Percentiles rank a stretch among this genome's conserved stretches.
phyloP scores from a whole-genome alignment of 1,139 yeast genomes.

The Hemisphaericaspora subhashii region DNA sequence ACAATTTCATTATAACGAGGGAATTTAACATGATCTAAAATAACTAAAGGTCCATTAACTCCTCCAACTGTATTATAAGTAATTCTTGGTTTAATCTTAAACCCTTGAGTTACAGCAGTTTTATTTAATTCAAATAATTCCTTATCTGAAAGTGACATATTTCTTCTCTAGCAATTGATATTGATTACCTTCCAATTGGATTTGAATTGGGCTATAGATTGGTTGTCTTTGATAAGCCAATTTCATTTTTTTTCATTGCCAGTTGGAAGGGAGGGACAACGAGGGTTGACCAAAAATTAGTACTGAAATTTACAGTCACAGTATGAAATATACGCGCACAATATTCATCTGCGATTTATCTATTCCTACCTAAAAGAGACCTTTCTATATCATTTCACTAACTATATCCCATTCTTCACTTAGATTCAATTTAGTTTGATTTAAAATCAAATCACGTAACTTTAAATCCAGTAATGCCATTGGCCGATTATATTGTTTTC shows the following conservation, averaged over 20 bases:
- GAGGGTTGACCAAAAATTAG: too few species aligned
- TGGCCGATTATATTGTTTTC: conserved; percentile 11
- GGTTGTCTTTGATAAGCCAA: not conserved
- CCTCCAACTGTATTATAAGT: conserved; percentile 96
- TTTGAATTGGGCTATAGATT: not conserved
- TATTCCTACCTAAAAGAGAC: too few species aligned
- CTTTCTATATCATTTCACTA: conserved; percentile 30
- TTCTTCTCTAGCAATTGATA: conserved; percentile 1
- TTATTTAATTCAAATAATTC: conserved; percentile 78
- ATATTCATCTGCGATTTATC: conserved; percentile 7
- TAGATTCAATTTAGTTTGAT: conserved; percentile 30
- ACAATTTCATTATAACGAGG: conserved; percentile 97
- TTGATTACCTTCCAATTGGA: not conserved
- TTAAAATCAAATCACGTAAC: conserved; percentile 23
- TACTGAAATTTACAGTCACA: conserved; percentile 10
- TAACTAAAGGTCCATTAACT: conserved; percentile 96
- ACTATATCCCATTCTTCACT: conserved; percentile 44
- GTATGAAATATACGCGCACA: too few species aligned
- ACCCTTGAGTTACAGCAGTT: conserved; percentile 88
- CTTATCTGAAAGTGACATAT: conserved; percentile 48
- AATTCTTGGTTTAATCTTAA: conserved; percentile 84
- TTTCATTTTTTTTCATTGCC: conserved; percentile 1
- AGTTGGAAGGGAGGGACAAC: not conserved
- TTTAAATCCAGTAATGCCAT: conserved; percentile 23
- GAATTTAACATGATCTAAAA: conserved; percentile 92